phyloP scores from a whole-genome alignment of 306 rosid species.

The Calophaca sinica region DNA sequence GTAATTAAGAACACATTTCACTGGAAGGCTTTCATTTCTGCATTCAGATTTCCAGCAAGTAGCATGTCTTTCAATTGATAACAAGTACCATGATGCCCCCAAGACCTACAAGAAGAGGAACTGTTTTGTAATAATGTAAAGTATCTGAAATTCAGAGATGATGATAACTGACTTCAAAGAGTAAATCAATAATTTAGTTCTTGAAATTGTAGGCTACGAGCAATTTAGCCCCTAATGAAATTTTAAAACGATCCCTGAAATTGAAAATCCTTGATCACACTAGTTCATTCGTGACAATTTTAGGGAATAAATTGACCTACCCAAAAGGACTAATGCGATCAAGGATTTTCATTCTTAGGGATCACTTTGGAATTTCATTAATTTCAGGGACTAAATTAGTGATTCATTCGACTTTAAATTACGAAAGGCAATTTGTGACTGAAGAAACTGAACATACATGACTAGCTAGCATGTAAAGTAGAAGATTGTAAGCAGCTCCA shows the following conservation, averaged over 20 bases:
- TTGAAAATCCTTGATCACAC: too few relatives aligned
- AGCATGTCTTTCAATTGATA: slow-evolving; percentile 79
- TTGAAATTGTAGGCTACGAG: too few relatives aligned
- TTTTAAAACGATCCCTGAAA: too few relatives aligned
- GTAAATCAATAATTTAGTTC: too few relatives aligned
- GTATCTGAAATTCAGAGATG: slow-evolving; percentile 13
- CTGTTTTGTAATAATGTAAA: slow-evolving; percentile 4
- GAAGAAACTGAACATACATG: slow-evolving; percentile 66
- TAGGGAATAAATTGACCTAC: too few relatives aligned
- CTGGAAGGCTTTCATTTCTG: slow-evolving; percentile 61
- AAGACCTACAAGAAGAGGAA: slow-evolving; percentile 61
- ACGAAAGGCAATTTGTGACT: slow-evolving; percentile 11
- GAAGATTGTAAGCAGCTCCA: slow-evolving; percentile 93
- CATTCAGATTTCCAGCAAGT: slow-evolving; percentile 86
- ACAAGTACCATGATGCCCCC: slow-evolving; percentile 92
- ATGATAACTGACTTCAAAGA: not conserved
- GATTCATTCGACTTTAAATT: too few relatives aligned
- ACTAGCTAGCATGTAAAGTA: slow-evolving; percentile 94
- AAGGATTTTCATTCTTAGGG: too few relatives aligned
- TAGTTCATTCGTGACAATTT: too few relatives aligned
- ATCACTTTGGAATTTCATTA: too few relatives aligned
- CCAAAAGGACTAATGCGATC: too few relatives aligned
- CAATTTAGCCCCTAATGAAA: too few relatives aligned
- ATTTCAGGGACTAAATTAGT: too few relatives aligned
- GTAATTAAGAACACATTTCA: slow-evolving; percentile 61